These are phyloP conservation scores for Drechmeria coniospora DNA, from an alignment of 2,329 filamentous ascomycete genomes.

Conservation along the genomic window DNA sequence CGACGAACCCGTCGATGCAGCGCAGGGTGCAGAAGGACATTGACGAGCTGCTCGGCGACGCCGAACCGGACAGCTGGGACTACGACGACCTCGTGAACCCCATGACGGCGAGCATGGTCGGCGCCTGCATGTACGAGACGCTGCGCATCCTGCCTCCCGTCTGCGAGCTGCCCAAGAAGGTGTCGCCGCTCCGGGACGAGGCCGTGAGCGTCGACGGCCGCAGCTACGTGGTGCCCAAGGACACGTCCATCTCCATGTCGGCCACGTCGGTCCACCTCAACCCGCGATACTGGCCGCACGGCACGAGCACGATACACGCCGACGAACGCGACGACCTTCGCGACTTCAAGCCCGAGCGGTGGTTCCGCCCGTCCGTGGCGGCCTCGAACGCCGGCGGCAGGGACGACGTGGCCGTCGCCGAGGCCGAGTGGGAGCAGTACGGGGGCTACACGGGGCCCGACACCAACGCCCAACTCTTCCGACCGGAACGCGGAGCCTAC, in stretches of 20 bases:
- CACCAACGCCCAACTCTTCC: slow-evolving; percentile 46
- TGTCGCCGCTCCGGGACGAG: slow-evolving; percentile 33
- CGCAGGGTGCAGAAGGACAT: slow-evolving; percentile 53
- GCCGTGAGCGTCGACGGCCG: slow-evolving; percentile 42
- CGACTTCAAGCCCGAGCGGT: slow-evolving; percentile 57
- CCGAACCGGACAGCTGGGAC: slow-evolving; percentile 47
- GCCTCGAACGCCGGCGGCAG: neutral
- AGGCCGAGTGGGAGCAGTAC: slow-evolving; percentile 32
- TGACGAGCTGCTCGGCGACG: slow-evolving; percentile 44
- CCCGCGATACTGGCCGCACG: slow-evolving; percentile 55
- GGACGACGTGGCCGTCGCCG: slow-evolving; percentile 11
- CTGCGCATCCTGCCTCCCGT: slow-evolving; percentile 60
- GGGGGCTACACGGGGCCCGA: slow-evolving; percentile 45
- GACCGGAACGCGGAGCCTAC: slow-evolving; percentile 39
- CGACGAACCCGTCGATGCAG: slow-evolving; percentile 48
- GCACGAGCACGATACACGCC: slow-evolving; percentile 24
- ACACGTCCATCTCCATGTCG: slow-evolving; percentile 38
- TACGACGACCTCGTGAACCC: slow-evolving; percentile 52
- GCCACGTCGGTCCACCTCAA: slow-evolving; percentile 47
- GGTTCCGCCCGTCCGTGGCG: slow-evolving; percentile 34
- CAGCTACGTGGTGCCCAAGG: slow-evolving; percentile 40
- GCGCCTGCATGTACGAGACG: slow-evolving; percentile 64
- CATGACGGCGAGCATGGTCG: slow-evolving; percentile 54
- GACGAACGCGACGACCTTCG: slow-evolving; percentile 42
- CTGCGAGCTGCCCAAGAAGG: slow-evolving; percentile 55